Base-by-base conservation (phyloP, 2,329 filamentous ascomycete genomes). In the Cucurbitaria berberidis region DNA sequence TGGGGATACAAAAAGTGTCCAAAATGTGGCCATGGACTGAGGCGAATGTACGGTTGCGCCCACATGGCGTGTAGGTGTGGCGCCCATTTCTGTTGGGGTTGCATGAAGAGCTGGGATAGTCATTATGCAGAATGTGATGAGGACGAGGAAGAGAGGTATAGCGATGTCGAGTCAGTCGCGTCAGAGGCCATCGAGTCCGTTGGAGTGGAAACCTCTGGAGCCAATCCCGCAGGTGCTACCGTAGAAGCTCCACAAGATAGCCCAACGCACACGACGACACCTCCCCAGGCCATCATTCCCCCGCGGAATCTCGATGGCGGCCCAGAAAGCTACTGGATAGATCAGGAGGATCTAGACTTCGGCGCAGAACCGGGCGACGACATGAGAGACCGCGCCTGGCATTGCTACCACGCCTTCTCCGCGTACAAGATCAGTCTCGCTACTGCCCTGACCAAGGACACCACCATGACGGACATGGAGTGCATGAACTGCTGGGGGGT, bases 1-100 rank as follows among this genome's bases (percentile, higher is more conserved):
- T 81, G 76, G 69, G 76, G 78, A 3, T 79, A 81, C 63, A 83
- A 81, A 62, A 70, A 74, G 8, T 84, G 81, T 48, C 81, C 81
- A 0, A 77, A 77, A 48, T 83, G 81, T 54, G 70, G 74, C 1
- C 70, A 77, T n/a, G 81, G 77, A 8, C 66, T 83, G 15, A 74
- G 75, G 55, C 74, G 75, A 47, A 80, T 82, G 76, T 78, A 62
- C 52, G 81, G 81, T 6, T 84, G 81, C 59, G 63, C 66, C 29
- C 78, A 81, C 44, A 77, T 83, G 59, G 65, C 74, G 46, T n/a
- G 24, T 26, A 26, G 5, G 24, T 26, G 24, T 26, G 9, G 9
- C 24, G 24, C 24, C 24, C 24, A 26, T 26, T 26, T 26, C 66
- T 84, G 81, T 64, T 84, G 77, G 74, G 58, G 61, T 7, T 84